Conservation (phyloP, 1,139 yeast species). For the Saccharomycopsis hybrid region DNA sequence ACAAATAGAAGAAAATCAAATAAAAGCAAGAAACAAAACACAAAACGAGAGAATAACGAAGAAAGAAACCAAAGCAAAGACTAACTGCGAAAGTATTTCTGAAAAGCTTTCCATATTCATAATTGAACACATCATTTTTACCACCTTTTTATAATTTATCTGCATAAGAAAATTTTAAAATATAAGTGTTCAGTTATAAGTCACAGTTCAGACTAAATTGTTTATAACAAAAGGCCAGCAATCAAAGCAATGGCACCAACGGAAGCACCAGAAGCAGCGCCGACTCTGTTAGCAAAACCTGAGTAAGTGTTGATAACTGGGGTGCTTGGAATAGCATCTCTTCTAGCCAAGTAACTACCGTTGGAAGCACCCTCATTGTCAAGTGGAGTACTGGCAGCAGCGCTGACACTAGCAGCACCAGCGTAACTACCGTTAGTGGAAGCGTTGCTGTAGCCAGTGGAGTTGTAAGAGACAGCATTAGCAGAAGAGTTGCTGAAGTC, state of each 20-base stretch:
- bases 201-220: background rate
- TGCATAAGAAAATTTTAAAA: too few relatives aligned
- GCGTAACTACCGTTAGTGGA: background rate
- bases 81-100: too few relatives aligned
- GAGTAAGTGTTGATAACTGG: constrained; percentile 17
- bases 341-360: constrained; percentile 8
- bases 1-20: too few relatives aligned
- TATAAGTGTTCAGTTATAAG: too few relatives aligned
- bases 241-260: constrained; percentile 15
- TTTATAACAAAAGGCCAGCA: constrained; percentile 18
- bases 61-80: too few relatives aligned
- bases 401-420: background rate
- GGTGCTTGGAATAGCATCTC: constrained; percentile 12
- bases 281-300: constrained; percentile 15
- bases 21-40: too few relatives aligned
- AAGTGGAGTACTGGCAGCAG: background rate
- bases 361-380: constrained; percentile 1
- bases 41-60: too few relatives aligned
- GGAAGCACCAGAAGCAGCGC: constrained; percentile 7
- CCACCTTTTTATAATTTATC: too few relatives aligned
- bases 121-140: too few relatives aligned
- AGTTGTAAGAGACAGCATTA: background rate
- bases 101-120: too few relatives aligned
- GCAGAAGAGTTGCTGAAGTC: constrained; percentile 16
- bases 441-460: background rate